These are phyloP conservation scores for Lachancea quebecensis DNA, from an alignment of 805 yeast genomes.

Conservation along the genomic window DNA sequence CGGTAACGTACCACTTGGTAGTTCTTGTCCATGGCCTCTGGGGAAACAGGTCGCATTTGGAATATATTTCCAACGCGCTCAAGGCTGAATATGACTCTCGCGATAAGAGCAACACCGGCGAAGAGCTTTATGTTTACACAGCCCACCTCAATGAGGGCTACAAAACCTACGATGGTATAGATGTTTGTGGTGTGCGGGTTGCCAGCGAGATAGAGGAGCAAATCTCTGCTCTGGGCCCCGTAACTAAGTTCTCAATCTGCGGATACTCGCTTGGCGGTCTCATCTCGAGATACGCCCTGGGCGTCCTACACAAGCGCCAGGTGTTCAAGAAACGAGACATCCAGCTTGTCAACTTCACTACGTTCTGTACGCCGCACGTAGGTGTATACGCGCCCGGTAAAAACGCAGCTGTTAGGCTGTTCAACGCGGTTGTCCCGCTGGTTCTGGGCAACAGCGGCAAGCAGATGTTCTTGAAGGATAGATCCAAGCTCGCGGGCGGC, in stretches of 20 bases:
- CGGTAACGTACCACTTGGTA: constrained; percentile 41
- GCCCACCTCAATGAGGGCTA: constrained; percentile 61
- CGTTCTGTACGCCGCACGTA: constrained; percentile 68
- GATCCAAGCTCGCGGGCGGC: constrained; percentile 15
- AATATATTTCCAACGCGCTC: constrained; percentile 48
- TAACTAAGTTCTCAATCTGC: constrained; percentile 61
- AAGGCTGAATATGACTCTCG: constrained; percentile 25
- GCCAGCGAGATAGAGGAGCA: constrained; percentile 54
- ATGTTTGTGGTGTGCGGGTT: constrained; percentile 72
- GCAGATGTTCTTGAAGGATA: constrained; percentile 63
- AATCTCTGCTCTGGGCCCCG: constrained; percentile 31
- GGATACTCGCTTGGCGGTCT: constrained; percentile 88
- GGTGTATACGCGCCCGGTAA: constrained; percentile 57
- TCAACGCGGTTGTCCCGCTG: constrained; percentile 58
- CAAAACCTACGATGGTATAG: constrained; percentile 81
- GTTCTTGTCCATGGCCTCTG: constrained; percentile 65
- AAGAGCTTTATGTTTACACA: constrained; percentile 18
- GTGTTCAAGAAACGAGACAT: constrained; percentile 40
- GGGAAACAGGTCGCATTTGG: constrained; percentile 69
- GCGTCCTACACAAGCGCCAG: constrained; percentile 51
- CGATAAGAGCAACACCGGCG: constrained; percentile 15
- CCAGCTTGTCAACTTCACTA: constrained; percentile 51
- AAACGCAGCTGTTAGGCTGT: constrained; percentile 43
- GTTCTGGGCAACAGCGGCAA: constrained; percentile 65
- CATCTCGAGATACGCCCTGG: constrained; percentile 70